Percentiles rank a stretch among this genome's conserved stretches.
Conservation (phyloP, 768 basidiomycete species). For the Coprinopsis strossmayeri region DNA sequence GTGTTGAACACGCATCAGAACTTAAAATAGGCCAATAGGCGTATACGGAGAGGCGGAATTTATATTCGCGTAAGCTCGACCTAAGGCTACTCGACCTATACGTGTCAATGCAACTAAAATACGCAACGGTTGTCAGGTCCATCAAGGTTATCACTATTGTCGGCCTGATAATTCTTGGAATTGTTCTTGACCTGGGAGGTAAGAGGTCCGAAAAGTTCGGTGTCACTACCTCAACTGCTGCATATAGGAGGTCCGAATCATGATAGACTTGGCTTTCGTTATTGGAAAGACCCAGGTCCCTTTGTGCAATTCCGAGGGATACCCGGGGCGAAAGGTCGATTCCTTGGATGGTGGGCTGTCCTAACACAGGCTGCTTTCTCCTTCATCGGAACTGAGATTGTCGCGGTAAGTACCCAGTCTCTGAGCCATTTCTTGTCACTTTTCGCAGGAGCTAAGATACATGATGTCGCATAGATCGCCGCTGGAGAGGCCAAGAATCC, state of each 20-base stretch:
- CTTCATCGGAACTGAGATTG: constrained; percentile 90
- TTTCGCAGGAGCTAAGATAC: too few species aligned
- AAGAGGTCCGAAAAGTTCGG: constrained; percentile 9
- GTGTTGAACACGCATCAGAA: background rate
- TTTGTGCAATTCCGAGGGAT: constrained; percentile 70
- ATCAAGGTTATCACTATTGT: constrained; percentile 88
- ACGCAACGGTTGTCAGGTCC: constrained; percentile 40
- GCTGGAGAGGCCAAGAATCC: constrained; percentile 93
- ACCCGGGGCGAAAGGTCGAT: constrained; percentile 63
- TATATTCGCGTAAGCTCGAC: constrained; percentile 59
- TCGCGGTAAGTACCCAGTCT: constrained; percentile 46
- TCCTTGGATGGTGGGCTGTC: constrained; percentile 53
- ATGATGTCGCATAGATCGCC: too few species aligned
- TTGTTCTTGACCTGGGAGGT: constrained; percentile 78
- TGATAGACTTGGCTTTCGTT: constrained; percentile 66
- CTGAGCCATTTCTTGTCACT: background rate
- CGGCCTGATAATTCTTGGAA: constrained; percentile 62
- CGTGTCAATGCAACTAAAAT: too few species aligned
- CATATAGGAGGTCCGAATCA: constrained; percentile 67
- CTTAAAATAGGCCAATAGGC: constrained; percentile 22
- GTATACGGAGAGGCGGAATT: constrained; percentile 86
- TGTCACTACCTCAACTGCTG: background rate
- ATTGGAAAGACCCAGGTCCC: constrained; percentile 87
- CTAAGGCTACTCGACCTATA: too few species aligned
- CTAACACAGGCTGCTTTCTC: constrained; percentile 89